Percentiles rank a stretch among this genome's conserved stretches.
These are phyloP conservation scores for Aspergillus nomiae DNA, from an alignment of 2,329 filamentous ascomycete species.

Conservation along the genomic window DNA sequence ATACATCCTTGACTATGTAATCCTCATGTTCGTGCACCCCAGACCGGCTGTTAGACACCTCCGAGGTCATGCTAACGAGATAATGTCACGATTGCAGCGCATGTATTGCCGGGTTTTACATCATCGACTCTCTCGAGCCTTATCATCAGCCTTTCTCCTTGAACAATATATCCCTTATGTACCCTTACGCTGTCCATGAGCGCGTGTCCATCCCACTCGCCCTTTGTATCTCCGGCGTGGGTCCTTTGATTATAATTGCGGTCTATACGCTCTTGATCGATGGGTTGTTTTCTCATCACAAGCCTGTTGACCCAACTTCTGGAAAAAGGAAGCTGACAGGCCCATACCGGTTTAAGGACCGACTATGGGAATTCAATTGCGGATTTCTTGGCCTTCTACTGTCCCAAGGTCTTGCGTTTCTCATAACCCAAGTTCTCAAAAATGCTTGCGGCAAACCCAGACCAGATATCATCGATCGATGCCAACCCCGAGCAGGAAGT, in stretches of 20 bases:
- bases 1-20: constrained; percentile 62
- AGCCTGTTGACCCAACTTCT: constrained; percentile 35
- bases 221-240: constrained; percentile 52
- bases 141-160: constrained; percentile 62
- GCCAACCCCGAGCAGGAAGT: constrained; percentile 43
- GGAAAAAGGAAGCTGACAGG: constrained; percentile 44
- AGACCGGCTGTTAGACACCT: not conserved
- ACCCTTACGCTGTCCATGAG: constrained; percentile 59
- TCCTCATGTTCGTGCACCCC: constrained; percentile 53
- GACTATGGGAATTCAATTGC: constrained; percentile 65
- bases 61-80: not conserved
- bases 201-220: constrained; percentile 55
- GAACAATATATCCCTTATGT: constrained; percentile 58
- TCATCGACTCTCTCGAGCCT: constrained; percentile 56
- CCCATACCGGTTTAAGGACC: constrained; percentile 56
- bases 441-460: constrained; percentile 62
- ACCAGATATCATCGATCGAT: constrained; percentile 61
- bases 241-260: constrained; percentile 54
- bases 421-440: constrained; percentile 60
- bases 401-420: constrained; percentile 57
- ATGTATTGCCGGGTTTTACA: constrained; percentile 54
- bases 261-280: constrained; percentile 61
- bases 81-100: constrained; percentile 40
- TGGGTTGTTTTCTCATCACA: constrained; percentile 58
- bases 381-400: constrained; percentile 59